phyloP scores from a whole-genome alignment of 2,329 filamentous ascomycete genomes.

The Dryadomyces sulphureus region DNA sequence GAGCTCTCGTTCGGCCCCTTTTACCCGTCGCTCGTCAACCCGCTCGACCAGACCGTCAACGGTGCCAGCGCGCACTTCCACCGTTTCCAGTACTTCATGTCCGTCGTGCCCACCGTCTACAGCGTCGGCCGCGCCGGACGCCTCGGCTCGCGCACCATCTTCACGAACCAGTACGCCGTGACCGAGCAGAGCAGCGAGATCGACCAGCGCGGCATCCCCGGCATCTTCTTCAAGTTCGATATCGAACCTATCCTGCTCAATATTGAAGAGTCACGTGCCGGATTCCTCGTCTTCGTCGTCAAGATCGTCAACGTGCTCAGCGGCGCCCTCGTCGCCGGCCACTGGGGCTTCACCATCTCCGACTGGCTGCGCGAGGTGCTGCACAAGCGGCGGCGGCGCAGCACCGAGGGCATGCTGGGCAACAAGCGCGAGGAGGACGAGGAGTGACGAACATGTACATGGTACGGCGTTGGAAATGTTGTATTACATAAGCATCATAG shows the following conservation, averaged over 20 bases:
- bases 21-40: constrained; percentile 86
- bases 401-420: constrained; percentile 33
- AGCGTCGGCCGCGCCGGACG: constrained; percentile 37
- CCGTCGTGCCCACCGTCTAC: constrained; percentile 88
- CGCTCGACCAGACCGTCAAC: constrained; percentile 81
- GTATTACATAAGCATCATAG: background rate
- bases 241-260: constrained; percentile 89
- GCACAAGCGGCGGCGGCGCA: constrained; percentile 30
- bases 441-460: background rate
- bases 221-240: constrained; percentile 97
- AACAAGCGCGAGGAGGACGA: constrained; percentile 22
- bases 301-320: constrained; percentile 81
- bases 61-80: constrained; percentile 65
- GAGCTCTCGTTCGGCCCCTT: constrained; percentile 96
- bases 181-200: constrained; percentile 70
- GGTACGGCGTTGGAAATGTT: background rate
- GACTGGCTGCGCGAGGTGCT: constrained; percentile 54
- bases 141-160: constrained; percentile 43
- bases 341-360: constrained; percentile 78
- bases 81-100: constrained; percentile 97
- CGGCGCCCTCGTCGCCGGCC: constrained; percentile 82
- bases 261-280: constrained; percentile 66
- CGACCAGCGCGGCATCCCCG: constrained; percentile 59
- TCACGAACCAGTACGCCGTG: constrained; percentile 96
- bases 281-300: constrained; percentile 60